Percentiles rank a stretch among this genome's conserved stretches.
Evolutionary conservation across 371 early-diverging fungal genomes (phyloP).

Genomic region (Racocetra persica): DNA sequence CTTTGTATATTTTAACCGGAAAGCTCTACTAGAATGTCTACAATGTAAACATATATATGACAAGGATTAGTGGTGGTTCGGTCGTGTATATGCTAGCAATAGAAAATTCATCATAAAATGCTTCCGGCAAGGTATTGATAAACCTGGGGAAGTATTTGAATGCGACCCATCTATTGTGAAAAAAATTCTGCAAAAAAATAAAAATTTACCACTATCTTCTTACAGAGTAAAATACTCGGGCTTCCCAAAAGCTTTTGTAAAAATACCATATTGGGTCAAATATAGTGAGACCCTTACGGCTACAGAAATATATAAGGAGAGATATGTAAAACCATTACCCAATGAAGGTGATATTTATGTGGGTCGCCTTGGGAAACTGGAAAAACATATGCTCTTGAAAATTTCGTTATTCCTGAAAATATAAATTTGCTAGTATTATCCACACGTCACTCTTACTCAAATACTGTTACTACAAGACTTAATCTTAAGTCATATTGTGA

Average conservation of each 20-base stretch:
- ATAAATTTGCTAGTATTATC: conserved; percentile 31
- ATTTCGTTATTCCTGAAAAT: conserved; percentile 20
- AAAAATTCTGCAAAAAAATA: conserved; percentile 40
- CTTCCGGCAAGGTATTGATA: conserved; percentile 27
- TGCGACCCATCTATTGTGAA: conserved; percentile 37
- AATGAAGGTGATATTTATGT: conserved; percentile 32
- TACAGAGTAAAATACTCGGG: neutral
- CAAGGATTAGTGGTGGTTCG: conserved; percentile 38
- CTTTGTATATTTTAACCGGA: conserved; percentile 29
- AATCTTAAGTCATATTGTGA: conserved; percentile 39
- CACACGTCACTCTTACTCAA: conserved; percentile 17
- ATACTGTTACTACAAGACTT: conserved; percentile 37
- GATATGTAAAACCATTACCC: conserved; percentile 35
- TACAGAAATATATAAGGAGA: conserved; percentile 33
- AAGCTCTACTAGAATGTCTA: conserved; percentile 21
- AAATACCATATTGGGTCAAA: conserved; percentile 39
- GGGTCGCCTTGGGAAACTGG: conserved; percentile 32
- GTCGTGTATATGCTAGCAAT: conserved; percentile 21
- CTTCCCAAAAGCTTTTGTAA: conserved; percentile 33
- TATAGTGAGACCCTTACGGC: conserved; percentile 18
- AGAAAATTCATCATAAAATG: conserved; percentile 22
- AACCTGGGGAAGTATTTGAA: conserved; percentile 30
- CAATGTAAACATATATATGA: conserved; percentile 9
- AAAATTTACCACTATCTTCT: neutral
- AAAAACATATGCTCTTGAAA: conserved; percentile 32